These are phyloP conservation scores for Pyrenula aspistea DNA, from an alignment of 495 filamentous ascomycete species.

Conservation along the genomic window DNA sequence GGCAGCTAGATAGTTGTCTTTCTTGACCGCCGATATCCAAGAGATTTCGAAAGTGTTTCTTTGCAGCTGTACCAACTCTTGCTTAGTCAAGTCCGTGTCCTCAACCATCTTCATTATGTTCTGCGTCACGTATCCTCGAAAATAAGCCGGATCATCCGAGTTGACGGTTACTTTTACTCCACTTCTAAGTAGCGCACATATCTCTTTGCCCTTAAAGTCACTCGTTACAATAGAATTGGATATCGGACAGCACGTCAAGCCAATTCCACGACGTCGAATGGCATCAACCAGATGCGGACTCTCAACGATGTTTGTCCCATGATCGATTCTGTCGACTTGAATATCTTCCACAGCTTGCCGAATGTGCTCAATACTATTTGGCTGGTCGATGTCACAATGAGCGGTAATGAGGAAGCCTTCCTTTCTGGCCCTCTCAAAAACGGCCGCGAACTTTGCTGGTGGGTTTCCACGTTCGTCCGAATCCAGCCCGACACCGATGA, in stretches of 20 bases:
- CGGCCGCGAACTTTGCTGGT: conserved; percentile 25
- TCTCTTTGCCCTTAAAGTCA: conserved; percentile 25
- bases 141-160: conserved; percentile 30
- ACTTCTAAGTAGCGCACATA: conserved; percentile 20
- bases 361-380: conserved; percentile 25
- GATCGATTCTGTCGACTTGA: conserved; percentile 27
- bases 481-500: conserved; percentile 29
- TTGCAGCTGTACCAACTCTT: conserved; percentile 22
- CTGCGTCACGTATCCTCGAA: conserved; percentile 31
- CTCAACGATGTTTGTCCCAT: conserved; percentile 26
- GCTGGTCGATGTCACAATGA: conserved; percentile 32
- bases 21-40: conserved; percentile 21
- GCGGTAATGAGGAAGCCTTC: conserved; percentile 28
- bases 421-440: conserved; percentile 17
- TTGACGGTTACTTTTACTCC: conserved; percentile 25
- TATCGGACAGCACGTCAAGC: conserved; percentile 29
- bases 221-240: conserved; percentile 25
- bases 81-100: conserved; percentile 18
- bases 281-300: conserved; percentile 17
- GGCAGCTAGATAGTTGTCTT: conserved; percentile 11
- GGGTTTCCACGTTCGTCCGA: conserved; percentile 28
- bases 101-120: conserved; percentile 26
- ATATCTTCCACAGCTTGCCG: conserved; percentile 20
- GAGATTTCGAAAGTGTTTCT: conserved; percentile 27
- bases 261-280: conserved; percentile 17